A percentile compares a stretch with the other conserved stretches of the same genome.
Evolutionary conservation across 805 yeast species (phyloP).

Genomic region (Candida quercuum): DNA sequence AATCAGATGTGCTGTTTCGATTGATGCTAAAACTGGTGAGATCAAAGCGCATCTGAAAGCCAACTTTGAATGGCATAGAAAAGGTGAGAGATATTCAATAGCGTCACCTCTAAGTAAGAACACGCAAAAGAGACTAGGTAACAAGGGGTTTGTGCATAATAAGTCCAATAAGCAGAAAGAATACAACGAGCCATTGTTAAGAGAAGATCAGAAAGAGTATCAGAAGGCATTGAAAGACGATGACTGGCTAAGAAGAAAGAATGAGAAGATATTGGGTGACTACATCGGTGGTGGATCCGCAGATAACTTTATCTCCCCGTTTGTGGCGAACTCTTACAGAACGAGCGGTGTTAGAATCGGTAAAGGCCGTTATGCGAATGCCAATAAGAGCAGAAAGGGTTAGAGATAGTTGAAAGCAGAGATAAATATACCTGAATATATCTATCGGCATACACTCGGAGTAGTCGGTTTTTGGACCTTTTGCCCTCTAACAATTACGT

Average conservation of each 20-base stretch:
- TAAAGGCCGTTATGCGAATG: slow-evolving; percentile 74
- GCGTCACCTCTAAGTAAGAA: slow-evolving; percentile 86
- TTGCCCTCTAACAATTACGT: no score
- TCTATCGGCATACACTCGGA: no score
- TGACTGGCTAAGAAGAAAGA: slow-evolving; percentile 79
- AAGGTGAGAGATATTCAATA: slow-evolving; percentile 78
- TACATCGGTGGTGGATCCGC: slow-evolving; percentile 97
- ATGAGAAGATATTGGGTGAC: slow-evolving; percentile 78
- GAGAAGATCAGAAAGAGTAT: slow-evolving; percentile 95
- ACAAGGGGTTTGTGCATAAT: slow-evolving; percentile 73
- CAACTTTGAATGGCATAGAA: slow-evolving; percentile 88
- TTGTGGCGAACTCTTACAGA: slow-evolving; percentile 57
- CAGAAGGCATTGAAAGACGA: slow-evolving; percentile 82
- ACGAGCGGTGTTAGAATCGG: slow-evolving; percentile 77
- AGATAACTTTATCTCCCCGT: slow-evolving; percentile 85
- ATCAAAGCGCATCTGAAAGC: slow-evolving; percentile 83
- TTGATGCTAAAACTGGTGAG: slow-evolving; percentile 73
- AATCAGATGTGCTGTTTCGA: slow-evolving; percentile 84
- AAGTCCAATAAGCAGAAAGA: slow-evolving; percentile 51
- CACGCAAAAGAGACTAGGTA: slow-evolving; percentile 66
- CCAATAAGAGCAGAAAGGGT: slow-evolving; percentile 36
- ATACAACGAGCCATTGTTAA: slow-evolving; percentile 47
- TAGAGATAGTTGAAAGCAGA: no score
- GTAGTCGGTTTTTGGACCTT: no score
- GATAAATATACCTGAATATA: no score